Evolutionary conservation across 2,329 filamentous ascomycete genomes (phyloP).

Genomic region (Rugonectria rugulosa): DNA sequence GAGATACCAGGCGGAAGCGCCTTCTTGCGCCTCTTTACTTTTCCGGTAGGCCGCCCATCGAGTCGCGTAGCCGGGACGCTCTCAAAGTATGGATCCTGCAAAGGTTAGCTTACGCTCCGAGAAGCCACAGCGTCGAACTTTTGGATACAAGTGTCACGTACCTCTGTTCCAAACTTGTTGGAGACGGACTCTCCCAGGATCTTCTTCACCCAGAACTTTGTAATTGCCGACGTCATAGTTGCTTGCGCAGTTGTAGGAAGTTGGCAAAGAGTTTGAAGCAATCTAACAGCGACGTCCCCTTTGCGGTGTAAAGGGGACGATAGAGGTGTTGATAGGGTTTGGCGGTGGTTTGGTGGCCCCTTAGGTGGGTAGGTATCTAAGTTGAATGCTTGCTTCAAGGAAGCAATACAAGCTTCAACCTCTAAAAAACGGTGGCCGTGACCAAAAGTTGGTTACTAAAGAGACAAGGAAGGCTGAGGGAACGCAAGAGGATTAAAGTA

Average conservation of each 20-base stretch:
- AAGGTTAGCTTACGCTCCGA: constrained; percentile 31
- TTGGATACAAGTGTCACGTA: constrained; percentile 38
- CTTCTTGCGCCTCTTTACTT: constrained; percentile 85
- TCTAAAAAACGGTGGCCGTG: constrained; percentile 19
- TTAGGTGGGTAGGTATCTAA: too few species aligned
- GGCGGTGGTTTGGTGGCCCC: constrained; percentile 17
- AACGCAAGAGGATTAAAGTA: background rate
- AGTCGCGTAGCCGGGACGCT: constrained; percentile 77
- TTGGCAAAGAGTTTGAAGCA: background rate
- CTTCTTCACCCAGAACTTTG: constrained; percentile 64
- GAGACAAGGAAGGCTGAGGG: constrained; percentile 2
- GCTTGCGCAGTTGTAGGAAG: background rate
- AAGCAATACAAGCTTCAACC: constrained; percentile 32
- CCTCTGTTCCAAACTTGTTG: constrained; percentile 67
- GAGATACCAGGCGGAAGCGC: constrained; percentile 85
- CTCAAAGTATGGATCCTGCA: constrained; percentile 90
- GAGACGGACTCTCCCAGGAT: constrained; percentile 63
- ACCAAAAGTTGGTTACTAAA: constrained; percentile 17
- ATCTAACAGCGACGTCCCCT: background rate
- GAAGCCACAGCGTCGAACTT: background rate
- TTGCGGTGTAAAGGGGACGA: background rate
- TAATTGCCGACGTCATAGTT: constrained; percentile 60
- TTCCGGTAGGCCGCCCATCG: constrained; percentile 70
- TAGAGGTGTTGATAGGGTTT: too few species aligned
- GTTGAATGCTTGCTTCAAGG: too few species aligned